Evolutionary conservation across 164 flowering plant genomes (phyloP), one percentile per base, ranked within the genome.

Genomic region (Cinnamomum micranthum): DNA sequence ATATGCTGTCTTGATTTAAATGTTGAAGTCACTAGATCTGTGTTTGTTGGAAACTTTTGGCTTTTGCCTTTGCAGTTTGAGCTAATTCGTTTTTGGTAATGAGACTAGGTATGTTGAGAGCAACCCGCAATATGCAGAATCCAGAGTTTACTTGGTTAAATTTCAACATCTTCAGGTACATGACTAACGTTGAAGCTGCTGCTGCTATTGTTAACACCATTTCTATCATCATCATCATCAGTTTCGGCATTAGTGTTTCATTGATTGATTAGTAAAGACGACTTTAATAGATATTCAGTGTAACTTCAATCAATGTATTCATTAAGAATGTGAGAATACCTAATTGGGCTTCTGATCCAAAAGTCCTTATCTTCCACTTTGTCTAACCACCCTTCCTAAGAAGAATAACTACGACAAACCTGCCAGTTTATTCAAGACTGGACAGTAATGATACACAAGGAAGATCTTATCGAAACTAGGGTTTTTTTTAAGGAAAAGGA

Each of bases 71-170:
- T 55, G 60, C n/a, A 14, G 5, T 55, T 59, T 65, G 25, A 68
- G 33, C 59, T 75, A 33, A 69, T 63, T 65, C 73, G 69, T 70
- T 69, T 23, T 19, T 12, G 51, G 65, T 73, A 73, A 60, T 55
- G 59, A 70, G 63, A 76, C 58, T 79, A 95, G 99, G 85, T 95
- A 92, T 88, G 95, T 93, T 72, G 97, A 93, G 77, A 87, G 83
- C 81, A 95, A 93, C 86, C 95, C 97, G 31, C 99, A 95, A 67
- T 95, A 90, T 88, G 97, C 97, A 27, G 99, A 95, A 85, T 93
- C 98, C 65, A 84, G 89, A 85, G 94, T 95, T 75, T 95, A 92
- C 83, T 81, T 91, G 89, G 90, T 93, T 76, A 82, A 91, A 84
- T 95, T 95, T 83, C 89, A 93, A 59, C 99, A 93, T 77, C 91